Evolutionary conservation across 192 early-diverging fungal species (phyloP).

Genomic region (Coemansia sp.): DNA sequence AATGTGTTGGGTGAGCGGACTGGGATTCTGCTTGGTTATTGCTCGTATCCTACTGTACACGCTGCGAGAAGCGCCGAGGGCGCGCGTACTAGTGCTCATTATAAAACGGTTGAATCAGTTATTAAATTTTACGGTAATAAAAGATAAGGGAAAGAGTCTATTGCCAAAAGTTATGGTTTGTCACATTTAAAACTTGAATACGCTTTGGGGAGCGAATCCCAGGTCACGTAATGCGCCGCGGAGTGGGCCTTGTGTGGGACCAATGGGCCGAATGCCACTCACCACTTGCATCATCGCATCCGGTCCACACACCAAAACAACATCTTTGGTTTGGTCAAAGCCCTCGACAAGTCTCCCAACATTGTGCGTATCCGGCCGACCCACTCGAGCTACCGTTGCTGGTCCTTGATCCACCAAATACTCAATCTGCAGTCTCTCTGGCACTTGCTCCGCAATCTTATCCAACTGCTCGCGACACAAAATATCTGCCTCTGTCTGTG

Average conservation of each 20-base stretch:
- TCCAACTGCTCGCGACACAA: slow-evolving; percentile 60
- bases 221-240: slow-evolving; percentile 56
- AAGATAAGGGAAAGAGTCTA: too few species aligned
- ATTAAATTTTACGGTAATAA: too few species aligned
- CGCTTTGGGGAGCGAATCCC: slow-evolving; percentile 55
- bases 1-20: neutral
- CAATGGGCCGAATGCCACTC: slow-evolving; percentile 55
- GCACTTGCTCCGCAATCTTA: slow-evolving; percentile 40
- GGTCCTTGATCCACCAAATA: slow-evolving; percentile 56
- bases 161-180: neutral
- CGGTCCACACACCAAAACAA: slow-evolving; percentile 68
- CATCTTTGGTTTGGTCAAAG: slow-evolving; percentile 31
- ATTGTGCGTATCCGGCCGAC: slow-evolving; percentile 10
- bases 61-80: neutral
- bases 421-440: slow-evolving; percentile 46
- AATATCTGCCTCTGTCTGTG: slow-evolving; percentile 52
- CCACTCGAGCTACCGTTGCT: slow-evolving; percentile 3
- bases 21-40: neutral
- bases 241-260: slow-evolving; percentile 59
- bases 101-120: too few species aligned
- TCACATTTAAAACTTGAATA: slow-evolving; percentile 61
- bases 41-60: neutral
- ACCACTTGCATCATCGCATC: slow-evolving; percentile 62
- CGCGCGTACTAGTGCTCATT: neutral
- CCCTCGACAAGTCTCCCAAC: slow-evolving; percentile 35